phyloP scores from a whole-genome alignment of 1,284 basidiomycete species.

The Ceratobasidium sp. region DNA sequence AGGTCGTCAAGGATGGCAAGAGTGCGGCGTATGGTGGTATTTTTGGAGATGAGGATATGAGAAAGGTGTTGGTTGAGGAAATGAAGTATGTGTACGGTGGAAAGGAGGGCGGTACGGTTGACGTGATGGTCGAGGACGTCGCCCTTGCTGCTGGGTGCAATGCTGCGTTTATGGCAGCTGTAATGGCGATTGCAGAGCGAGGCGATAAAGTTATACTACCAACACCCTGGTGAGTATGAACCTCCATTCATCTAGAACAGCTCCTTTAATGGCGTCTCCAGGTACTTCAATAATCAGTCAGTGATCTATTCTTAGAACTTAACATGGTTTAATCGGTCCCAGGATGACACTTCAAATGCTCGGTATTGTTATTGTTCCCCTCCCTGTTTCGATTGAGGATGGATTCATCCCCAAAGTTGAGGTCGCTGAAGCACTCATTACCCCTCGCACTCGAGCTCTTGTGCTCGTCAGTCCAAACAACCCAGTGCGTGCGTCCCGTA shows the following conservation, averaged over 20 bases:
- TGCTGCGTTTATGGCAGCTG: conserved; percentile 74
- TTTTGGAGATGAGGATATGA: conserved; percentile 72
- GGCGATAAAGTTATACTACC: conserved; percentile 85
- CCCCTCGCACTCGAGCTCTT: conserved; percentile 73
- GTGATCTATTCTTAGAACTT: conserved; percentile 49
- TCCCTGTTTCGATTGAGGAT: conserved; percentile 69
- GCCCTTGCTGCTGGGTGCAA: conserved; percentile 77
- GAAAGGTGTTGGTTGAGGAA: conserved; percentile 73
- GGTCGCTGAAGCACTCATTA: conserved; percentile 67
- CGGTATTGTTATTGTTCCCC: conserved; percentile 71
- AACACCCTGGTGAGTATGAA: conserved; percentile 71
- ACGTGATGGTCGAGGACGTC: conserved; percentile 69
- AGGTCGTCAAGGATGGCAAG: conserved; percentile 51
- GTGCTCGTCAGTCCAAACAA: conserved; percentile 83
- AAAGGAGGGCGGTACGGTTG: conserved; percentile 53
- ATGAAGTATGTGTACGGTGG: conserved; percentile 73
- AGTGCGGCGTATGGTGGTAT: conserved; percentile 74
- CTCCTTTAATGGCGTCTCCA: conserved; percentile 52
- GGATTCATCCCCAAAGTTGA: conserved; percentile 73
- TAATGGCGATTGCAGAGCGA: conserved; percentile 75
- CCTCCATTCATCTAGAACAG: neutral
- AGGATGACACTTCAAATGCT: conserved; percentile 82
- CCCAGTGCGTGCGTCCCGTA: conserved; percentile 64
- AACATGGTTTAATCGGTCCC: conserved; percentile 37
- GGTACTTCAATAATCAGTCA: conserved; percentile 84